phyloP scores from a whole-genome alignment of 2,329 filamentous ascomycete genomes.

The Xylariaceae sp. region DNA sequence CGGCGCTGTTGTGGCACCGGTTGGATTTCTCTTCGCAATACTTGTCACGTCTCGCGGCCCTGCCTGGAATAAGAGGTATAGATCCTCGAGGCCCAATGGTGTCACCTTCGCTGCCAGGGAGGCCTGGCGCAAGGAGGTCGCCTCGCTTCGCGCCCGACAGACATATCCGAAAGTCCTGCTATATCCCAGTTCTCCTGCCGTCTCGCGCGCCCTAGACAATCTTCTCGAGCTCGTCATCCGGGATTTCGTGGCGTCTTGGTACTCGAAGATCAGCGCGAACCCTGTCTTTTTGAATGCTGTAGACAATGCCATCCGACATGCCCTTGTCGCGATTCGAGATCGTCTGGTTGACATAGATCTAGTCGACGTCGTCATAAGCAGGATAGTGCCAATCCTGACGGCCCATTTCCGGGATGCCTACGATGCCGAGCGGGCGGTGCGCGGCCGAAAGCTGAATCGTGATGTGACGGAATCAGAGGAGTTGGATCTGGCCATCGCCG shows the following conservation, averaged over 20 bases:
- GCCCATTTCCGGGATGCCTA: constrained; percentile 86
- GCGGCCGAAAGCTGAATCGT: constrained; percentile 80
- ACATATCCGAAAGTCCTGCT: constrained; percentile 64
- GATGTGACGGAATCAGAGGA: constrained; percentile 95
- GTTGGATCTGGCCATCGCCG: constrained; percentile 90
- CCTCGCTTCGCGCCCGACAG: constrained; percentile 58
- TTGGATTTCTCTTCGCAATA: constrained; percentile 53
- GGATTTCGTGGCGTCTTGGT: constrained; percentile 88
- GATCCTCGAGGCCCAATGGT: constrained; percentile 38
- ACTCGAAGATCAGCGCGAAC: constrained; percentile 75
- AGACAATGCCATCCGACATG: constrained; percentile 70
- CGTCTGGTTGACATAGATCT: constrained; percentile 72
- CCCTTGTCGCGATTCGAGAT: constrained; percentile 65
- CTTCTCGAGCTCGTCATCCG: constrained; percentile 70
- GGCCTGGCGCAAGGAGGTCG: constrained; percentile 66
- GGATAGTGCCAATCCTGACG: constrained; percentile 82
- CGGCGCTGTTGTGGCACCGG: constrained; percentile 55
- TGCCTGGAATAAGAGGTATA: constrained; percentile 36
- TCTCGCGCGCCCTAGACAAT: constrained; percentile 75
- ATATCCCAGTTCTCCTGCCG: constrained; percentile 67
- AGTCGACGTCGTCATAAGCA: constrained; percentile 74
- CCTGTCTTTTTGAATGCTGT: constrained; percentile 80
- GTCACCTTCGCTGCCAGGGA: constrained; percentile 56
- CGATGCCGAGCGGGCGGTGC: constrained; percentile 78
- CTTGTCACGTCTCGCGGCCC: constrained; percentile 55